Conservation (phyloP, 345 rosid genomes). For the Boechera stricta region DNA sequence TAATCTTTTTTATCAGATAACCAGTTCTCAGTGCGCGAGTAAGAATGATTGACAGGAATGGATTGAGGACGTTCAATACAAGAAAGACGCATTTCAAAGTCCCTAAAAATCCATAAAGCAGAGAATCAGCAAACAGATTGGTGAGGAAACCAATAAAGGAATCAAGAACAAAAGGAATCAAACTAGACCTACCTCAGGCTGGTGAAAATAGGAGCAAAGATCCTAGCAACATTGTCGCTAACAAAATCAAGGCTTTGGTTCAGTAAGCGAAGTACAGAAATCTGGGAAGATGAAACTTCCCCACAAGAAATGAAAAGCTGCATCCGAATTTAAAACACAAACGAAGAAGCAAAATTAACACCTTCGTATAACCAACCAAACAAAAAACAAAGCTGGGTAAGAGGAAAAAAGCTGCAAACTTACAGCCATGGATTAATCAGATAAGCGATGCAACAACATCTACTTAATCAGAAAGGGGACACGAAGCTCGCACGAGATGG, state of each 20-base stretch:
- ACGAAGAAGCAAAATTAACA: not conserved
- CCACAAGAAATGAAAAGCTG: conserved; percentile 57
- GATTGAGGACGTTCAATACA: conserved; percentile 34
- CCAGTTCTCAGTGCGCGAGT: conserved; percentile 44
- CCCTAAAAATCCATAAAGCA: conserved; percentile 29
- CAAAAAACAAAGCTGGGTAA: not conserved
- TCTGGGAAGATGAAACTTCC: conserved; percentile 49
- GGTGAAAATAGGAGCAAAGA: conserved; percentile 41
- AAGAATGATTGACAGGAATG: conserved; percentile 26
- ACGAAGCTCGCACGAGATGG: not conserved
- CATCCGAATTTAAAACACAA: not conserved
- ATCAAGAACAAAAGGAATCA: not conserved
- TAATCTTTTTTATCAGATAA: conserved; percentile 43
- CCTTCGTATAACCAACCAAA: not conserved
- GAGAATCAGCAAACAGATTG: conserved; percentile 12
- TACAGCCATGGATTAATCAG: conserved; percentile 38
- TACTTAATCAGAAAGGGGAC: not conserved
- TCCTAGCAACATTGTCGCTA: conserved; percentile 50
- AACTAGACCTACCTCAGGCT: conserved; percentile 41
- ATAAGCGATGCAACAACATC: not conserved
- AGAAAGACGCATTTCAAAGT: conserved; percentile 45
- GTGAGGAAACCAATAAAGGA: conserved; percentile 3
- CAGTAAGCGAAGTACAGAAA: conserved; percentile 47
- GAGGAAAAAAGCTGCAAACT: conserved; percentile 20
- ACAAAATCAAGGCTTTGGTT: conserved; percentile 54